Evolutionary conservation across 2,329 filamentous ascomycete genomes (phyloP), one percentile per base, ranked within the genome.

Genomic region (Eutypella sp.): DNA sequence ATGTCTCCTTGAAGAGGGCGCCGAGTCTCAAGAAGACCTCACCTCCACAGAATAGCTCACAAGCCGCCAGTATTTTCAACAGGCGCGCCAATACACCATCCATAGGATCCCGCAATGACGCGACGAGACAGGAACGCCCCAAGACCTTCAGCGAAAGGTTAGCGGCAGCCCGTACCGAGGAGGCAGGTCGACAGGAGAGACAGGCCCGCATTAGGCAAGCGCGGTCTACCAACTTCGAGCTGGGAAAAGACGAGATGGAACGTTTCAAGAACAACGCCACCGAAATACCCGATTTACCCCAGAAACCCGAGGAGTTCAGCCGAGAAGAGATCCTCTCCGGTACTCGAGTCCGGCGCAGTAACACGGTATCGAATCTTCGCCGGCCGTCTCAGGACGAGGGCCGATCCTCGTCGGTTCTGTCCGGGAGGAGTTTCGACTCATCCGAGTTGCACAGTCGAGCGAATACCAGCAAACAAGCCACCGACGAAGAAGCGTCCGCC

Each of bases 121-220:
- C 54, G 5, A 54, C 57, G 4, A 64, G 64, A 8, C 53, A 65
- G 9, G 54, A 66, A 10, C 68, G 72, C 18, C 71, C 76, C 4
- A 57, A 72, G 46, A 80, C 81, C 45, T 99, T 97, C 66, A 96
- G 87, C 60, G 90, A 97, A 65, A 78, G 91, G 40, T 79, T 99
- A 49, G 84, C 87, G 1, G 82, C 87, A 41, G 84, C 82, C 31
- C 80, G 82, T 51, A 68, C 63, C 2, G 73, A 82, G 36, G 82
- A 85, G 47, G 64, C 61, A 2, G 67, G 66, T 13, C 72, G 73
- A 23, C 65, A 70, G 31, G 75, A 82, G 47, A 72, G 69, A 40
- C 71, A 75, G 38, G 67, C 75, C 43, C 71, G 73, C 47, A 75
- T 83, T 29, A 71, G 74, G 44, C 71, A 73, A 48, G 61, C 72